These are phyloP conservation scores for Fragaria iinumae DNA, from an alignment of 306 rosid genomes.

Conservation along the genomic window DNA sequence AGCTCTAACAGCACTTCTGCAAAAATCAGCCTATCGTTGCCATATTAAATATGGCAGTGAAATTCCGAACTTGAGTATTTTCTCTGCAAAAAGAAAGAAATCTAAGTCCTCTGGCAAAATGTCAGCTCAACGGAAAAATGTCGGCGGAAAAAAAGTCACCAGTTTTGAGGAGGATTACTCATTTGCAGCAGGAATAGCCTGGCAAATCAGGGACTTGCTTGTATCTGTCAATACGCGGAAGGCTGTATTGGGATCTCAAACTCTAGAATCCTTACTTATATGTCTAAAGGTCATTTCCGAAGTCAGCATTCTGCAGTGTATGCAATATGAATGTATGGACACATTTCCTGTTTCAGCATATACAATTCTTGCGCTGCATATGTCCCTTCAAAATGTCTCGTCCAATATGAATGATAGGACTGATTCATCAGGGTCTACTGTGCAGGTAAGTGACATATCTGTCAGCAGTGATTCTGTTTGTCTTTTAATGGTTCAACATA, in stretches of 20 bases:
- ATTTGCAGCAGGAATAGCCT: conserved; percentile 68
- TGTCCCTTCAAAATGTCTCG: conserved; percentile 50
- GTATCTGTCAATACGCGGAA: conserved; percentile 50
- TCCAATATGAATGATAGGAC: conserved; percentile 25
- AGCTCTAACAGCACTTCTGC: conserved; percentile 57
- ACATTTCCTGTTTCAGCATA: conserved; percentile 70
- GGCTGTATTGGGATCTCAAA: conserved; percentile 51
- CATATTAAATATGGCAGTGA: conserved; percentile 71
- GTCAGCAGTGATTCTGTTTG: conserved; percentile 1
- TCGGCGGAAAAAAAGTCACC: conserved; percentile 40
- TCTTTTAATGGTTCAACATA: conserved; percentile 1
- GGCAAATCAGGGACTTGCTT: conserved; percentile 86
- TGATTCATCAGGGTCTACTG: conserved; percentile 45
- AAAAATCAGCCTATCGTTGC: conserved; percentile 75
- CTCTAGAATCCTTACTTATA: conserved; percentile 46
- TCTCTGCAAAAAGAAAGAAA: conserved; percentile 48
- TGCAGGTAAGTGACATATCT: conserved; percentile 50
- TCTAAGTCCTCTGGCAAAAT: conserved; percentile 44
- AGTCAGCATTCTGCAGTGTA: conserved; percentile 65
- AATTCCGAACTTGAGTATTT: conserved; percentile 42
- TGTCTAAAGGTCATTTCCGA: conserved; percentile 71
- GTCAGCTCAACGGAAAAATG: conserved; percentile 45
- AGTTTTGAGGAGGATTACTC: conserved; percentile 78
- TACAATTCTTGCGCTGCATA: conserved; percentile 63
- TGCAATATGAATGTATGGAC: conserved; percentile 54